Base-by-base conservation (phyloP, 352 stramenopile genomes). In the Globisporangium abappressorium region DNA sequence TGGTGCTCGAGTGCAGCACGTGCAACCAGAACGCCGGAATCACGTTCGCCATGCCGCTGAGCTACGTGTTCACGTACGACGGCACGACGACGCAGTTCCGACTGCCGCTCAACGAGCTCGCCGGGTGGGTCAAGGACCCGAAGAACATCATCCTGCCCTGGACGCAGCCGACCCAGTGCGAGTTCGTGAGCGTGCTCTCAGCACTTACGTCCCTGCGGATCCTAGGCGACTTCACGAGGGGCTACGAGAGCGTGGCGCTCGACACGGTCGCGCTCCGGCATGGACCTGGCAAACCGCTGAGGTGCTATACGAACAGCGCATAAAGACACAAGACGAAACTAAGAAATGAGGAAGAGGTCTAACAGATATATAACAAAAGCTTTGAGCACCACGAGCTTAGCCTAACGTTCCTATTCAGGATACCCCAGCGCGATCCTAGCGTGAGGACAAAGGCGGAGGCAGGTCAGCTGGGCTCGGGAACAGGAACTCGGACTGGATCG, bases 41-140 rank as follows among this genome's bases (percentile, higher is more conserved):
- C 54, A 96, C 80, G 11, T 78, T 98, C 9, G 91, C 87, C 36
- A 96, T 96, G 83, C 90, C 90, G 14, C 70, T 98, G 7, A 85
- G 76, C 28, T 70, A 70, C 12, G 79, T 87, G 34, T 93, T 93
- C 55, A 78, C 78, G 33, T 98, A 97, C 66, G 83, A 91, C 62
- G 92, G 91, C 6, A 73, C 77, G 20, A 89, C 85, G 24, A 96
- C 84, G 46, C 81, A 91, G 62, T 98, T 97, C 70, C 78, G 73
- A 3, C 49, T 98, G 18, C 79, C 79, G 5, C 81, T 98, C 20
- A 81, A 82, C 22, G 90, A 97, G 68, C 78, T 81, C 47, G 75
- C 77, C n/a, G 90, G 91, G 4, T 98, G 93, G 93, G 24, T 94
- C 11, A 96, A 94, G 63, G 90, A 98, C 70, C 93, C 91, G 9